Conservation (phyloP, 495 filamentous ascomycete genomes). For the Choiromyces venosus region DNA sequence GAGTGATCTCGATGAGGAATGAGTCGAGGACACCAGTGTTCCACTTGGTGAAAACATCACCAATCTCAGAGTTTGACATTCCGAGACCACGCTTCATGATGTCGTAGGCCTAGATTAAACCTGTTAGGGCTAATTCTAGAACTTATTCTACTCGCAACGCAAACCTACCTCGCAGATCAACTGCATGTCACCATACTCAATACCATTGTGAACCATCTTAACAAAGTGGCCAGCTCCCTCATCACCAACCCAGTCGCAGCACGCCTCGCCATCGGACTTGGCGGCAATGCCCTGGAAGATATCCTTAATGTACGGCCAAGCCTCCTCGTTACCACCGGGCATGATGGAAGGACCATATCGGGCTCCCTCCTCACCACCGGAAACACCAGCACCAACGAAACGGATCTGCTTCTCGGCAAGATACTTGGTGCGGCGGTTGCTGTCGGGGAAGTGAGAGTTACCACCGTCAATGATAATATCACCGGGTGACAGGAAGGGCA, state of each 20-base stretch:
- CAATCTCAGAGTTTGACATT: conserved; percentile 81
- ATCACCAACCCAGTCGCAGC: conserved; percentile 99
- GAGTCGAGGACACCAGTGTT: conserved; percentile 98
- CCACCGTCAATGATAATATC: conserved; percentile 99
- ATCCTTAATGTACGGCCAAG: conserved; percentile 98
- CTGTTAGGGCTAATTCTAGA: conserved; percentile 27
- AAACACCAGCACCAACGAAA: conserved; percentile 96
- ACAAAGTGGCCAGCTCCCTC: conserved; percentile 99
- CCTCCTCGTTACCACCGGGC: conserved; percentile 96
- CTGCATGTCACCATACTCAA: conserved; percentile 99
- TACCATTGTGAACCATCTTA: conserved; percentile 99
- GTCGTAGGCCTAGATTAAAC: conserved; percentile 76
- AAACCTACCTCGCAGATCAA: conserved; percentile 87
- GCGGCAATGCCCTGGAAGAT: conserved; percentile 96
- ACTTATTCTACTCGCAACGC: not conserved
- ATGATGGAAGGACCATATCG: conserved; percentile 95
- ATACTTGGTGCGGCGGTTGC: conserved; percentile 89
- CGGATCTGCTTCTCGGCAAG: conserved; percentile 79
- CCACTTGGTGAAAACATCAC: conserved; percentile 89
- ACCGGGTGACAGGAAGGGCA: conserved; percentile 80
- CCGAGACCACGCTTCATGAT: conserved; percentile 97
- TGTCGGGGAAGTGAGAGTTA: conserved; percentile 98
- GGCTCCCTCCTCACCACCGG: conserved; percentile 98
- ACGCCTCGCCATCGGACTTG: conserved; percentile 92
- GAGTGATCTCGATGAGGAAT: conserved; percentile 98